These are phyloP conservation scores for Chlorella sp. DNA, from an alignment of 139 green algal species.

Conservation along the genomic window DNA sequence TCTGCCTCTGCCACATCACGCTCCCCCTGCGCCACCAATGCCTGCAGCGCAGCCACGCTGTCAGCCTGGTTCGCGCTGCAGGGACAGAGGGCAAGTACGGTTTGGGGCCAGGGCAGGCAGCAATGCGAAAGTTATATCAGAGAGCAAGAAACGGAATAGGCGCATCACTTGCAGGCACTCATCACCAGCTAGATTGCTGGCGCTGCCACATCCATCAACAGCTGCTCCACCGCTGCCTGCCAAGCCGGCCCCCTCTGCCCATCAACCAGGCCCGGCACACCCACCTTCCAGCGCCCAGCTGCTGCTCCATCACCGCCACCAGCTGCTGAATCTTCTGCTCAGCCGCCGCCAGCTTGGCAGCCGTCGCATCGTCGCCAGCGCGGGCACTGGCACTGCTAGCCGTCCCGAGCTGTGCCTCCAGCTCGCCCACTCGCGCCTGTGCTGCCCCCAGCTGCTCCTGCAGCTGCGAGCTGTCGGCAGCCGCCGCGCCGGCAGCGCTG, in stretches of 20 bases:
- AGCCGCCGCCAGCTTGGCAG: slow-evolving; percentile 17
- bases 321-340: slow-evolving; percentile 38
- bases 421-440: neutral
- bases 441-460: slow-evolving; percentile 14
- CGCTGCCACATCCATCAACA: neutral
- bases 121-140: neutral
- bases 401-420: slow-evolving; percentile 19
- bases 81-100: neutral
- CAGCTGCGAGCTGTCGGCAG: slow-evolving; percentile 12
- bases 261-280: neutral
- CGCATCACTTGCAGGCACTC: neutral
- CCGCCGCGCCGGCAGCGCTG: neutral
- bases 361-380: neutral
- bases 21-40: neutral
- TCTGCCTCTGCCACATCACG: slow-evolving; percentile 34
- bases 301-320: slow-evolving; percentile 21
- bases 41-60: slow-evolving; percentile 28
- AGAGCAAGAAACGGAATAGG: neutral
- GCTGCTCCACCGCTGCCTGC: neutral
- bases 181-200: neutral
- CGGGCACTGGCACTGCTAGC: neutral
- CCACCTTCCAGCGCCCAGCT: neutral
- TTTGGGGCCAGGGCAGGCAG: neutral
- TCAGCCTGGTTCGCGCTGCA: neutral
- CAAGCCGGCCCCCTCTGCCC: neutral